Evolutionary conservation across 1,139 yeast genomes (phyloP), one percentile per base, ranked within the genome.

Genomic region (Yamadazyma dendronema): DNA sequence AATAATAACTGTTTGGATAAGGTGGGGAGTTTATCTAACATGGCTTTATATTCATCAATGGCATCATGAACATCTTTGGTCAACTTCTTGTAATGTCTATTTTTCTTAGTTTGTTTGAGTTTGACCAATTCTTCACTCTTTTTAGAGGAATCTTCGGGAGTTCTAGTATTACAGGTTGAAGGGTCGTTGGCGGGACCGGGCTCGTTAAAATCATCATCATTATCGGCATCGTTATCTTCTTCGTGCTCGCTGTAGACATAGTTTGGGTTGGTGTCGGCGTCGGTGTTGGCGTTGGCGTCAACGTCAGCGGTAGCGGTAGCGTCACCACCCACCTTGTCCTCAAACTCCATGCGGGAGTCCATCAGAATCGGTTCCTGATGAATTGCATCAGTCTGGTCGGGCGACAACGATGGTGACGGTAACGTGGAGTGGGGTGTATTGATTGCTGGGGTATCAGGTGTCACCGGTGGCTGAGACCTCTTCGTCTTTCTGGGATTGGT

Each of bases 1-100:
- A 90, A 84, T n/a, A 92, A 68, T 29, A 92, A 69, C 54, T 92
- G 96, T 46, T 84, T 81, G 35, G 92, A 82, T 25, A 82, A 65
- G 5, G 68, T 67, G 1, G 96, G 95, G 36, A 88, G 68, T 37
- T 68, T 65, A 40, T 79, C 78, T 34, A 92, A 81, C 49, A 89
- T 69, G 30, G 52, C 51, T 48, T 86, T 87, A 59, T 88, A 89
- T 40, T 81, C 85, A 38, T 74, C 77, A 29, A 87, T 74, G 3
- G 94, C 86, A 28, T 74, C 75, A 43, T 79, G 77, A 8, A 87
- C 80, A 51, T 84, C 94, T 44, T 76, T 71, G 3, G 72, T 65
- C 30, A 72, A 55, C 44, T 68, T 71, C 45, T 62, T 67, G 48
- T 68, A 72, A 45, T 66, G 61, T 43, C 58, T 62, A n/a, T 57